A percentile compares a stretch with the other conserved stretches of the same genome.
These are phyloP conservation scores for Phtheirospermum japonicum DNA, from an alignment of 257 asterid genomes.

Conservation along the genomic window DNA sequence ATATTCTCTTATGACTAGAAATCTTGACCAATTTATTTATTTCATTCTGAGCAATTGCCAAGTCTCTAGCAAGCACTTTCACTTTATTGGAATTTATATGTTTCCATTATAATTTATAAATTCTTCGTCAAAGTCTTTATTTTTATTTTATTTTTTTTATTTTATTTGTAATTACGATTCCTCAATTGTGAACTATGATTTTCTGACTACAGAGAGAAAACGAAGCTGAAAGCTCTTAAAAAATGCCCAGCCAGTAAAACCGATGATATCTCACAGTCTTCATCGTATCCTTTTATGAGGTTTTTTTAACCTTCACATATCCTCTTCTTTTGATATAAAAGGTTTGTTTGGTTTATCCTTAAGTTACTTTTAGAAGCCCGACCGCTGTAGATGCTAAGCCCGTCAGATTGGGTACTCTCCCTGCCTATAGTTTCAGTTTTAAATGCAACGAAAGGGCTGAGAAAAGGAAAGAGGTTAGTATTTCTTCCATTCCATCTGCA, in stretches of 20 bases:
- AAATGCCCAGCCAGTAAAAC: constrained; percentile 40
- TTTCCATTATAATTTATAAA: background rate
- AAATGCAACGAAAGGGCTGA: constrained; percentile 96
- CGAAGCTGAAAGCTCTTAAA: constrained; percentile 39
- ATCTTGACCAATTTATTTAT: no score
- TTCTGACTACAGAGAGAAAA: constrained; percentile 42
- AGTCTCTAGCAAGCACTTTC: constrained; percentile 5
- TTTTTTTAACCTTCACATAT: background rate
- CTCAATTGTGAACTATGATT: constrained; percentile 27
- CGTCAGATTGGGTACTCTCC: constrained; percentile 68
- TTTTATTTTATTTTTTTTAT: no score
- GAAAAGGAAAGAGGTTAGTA: constrained; percentile 82
- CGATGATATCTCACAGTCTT: constrained; percentile 42
- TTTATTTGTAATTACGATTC: background rate
- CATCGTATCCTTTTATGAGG: constrained; percentile 42
- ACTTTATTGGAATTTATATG: background rate
- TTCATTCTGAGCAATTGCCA: no score
- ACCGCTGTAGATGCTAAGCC: constrained; percentile 59
- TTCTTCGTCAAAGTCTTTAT: background rate
- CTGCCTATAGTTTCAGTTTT: constrained; percentile 74
- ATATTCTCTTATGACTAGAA: no score
- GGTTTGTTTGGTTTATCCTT: constrained; percentile 43
- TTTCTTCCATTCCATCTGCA: constrained; percentile 14
- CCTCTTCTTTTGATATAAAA: constrained; percentile 12
- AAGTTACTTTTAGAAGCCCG: constrained; percentile 54